Evolutionary conservation across 2,329 filamentous ascomycete genomes (phyloP), one percentile per base, ranked within the genome.

Genomic region (Aureobasidium uvarum): DNA sequence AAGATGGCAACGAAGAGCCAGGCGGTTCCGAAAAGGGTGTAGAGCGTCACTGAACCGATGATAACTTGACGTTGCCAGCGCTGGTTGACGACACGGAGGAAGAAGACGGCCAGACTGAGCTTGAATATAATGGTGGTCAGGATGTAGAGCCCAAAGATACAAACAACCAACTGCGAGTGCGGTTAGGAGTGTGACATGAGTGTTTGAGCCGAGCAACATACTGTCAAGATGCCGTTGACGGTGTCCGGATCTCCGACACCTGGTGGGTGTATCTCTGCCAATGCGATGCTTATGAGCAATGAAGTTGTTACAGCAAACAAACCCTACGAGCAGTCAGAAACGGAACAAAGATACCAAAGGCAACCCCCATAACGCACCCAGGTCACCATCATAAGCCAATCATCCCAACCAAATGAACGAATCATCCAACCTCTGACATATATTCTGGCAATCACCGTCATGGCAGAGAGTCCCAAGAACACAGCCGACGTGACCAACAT

Each of bases 91-190:
- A 81, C 77, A 5, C 80, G 77, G 4, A 78, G 72, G 69, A 81
- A 80, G 72, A 81, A 81, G 38, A 81, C 69, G 10, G 75, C 77
- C 6, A 82, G 69, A 4, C 79, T 80, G 39, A 81, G 75, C 68
- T 82, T 82, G 67, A 81, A 70, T 16, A 76, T 67, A 66, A 79
- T 76, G 67, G 78, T 76, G 0, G 78, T 74, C 10, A 76, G 63
- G 46, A 79, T 68, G 66, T 81, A 81, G 1, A 77, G 72, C 16
- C 71, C 71, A 65, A 80, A 76, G 50, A 73, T 72, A 2, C 76
- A 67, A 41, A 75, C 36, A 10, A 72, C 66, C 56, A 71, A 68
- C 71, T 73, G 45, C 1, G 28, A 20, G 14, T n/a, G 3, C n/a
- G 36, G 14, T 62, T 31, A 48, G 55, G 46, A 2, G 2, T 23